Conservation (phyloP, 2,329 filamentous ascomycete species). For the Cryphonectria japonica region DNA sequence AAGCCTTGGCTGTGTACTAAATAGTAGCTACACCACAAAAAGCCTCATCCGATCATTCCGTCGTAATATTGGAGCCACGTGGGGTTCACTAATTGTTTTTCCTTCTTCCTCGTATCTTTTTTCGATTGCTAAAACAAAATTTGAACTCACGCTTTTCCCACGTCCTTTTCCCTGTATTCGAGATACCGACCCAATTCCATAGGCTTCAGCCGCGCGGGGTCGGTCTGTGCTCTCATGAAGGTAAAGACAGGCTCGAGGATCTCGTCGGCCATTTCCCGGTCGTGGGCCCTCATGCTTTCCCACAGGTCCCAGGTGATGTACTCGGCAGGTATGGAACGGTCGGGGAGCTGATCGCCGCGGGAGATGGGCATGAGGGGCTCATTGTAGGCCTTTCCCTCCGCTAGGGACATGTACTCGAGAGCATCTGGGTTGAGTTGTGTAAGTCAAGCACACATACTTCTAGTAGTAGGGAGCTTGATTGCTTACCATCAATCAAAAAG, state of each 20-base stretch:
- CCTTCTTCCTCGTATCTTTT: too few species aligned
- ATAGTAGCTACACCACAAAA: too few species aligned
- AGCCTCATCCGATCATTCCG: too few species aligned
- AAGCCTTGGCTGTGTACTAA: too few species aligned
- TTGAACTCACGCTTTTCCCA: constrained; percentile 44
- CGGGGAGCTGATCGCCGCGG: constrained; percentile 37
- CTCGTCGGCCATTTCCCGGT: constrained; percentile 41
- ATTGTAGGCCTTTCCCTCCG: constrained; percentile 44
- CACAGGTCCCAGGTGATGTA: constrained; percentile 46
- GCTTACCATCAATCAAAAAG: constrained; percentile 48
- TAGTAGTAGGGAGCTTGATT: too few species aligned
- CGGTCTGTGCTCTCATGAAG: constrained; percentile 48
- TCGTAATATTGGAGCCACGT: too few species aligned
- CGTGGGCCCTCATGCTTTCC: constrained; percentile 43
- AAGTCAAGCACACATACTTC: too few species aligned
- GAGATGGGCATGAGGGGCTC: constrained; percentile 42
- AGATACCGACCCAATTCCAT: constrained; percentile 41
- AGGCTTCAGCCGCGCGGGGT: constrained; percentile 34
- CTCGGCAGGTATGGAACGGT: constrained; percentile 41
- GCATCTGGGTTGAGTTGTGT: constrained; percentile 36
- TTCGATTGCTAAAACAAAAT: too few species aligned
- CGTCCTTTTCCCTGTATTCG: constrained; percentile 44
- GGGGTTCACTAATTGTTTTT: too few species aligned
- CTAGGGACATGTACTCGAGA: constrained; percentile 47
- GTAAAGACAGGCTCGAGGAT: constrained; percentile 43